Evolutionary conservation across 345 rosid species (phyloP), one percentile per base, ranked within the genome.

Genomic region (Arabidopsis thaliana): DNA sequence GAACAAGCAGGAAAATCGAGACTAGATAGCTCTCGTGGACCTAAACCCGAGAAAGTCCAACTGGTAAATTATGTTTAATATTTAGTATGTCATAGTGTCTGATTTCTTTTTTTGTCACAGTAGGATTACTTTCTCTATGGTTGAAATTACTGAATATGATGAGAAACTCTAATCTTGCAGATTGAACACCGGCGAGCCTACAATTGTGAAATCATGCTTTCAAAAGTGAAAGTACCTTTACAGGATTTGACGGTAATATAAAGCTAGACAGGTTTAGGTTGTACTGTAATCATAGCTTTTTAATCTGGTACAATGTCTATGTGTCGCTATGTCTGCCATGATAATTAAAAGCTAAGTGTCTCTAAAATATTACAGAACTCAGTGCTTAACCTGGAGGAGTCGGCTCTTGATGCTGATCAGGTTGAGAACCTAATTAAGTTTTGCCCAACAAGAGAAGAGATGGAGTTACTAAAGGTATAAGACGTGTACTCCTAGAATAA

Each of bases 151-250:
- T 53, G 28, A 67, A 61, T 70, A 24, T 34, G 30, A 45, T 65
- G 46, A 60, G 45, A 55, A 78, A 40, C 53, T 62, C 16, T 37
- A 12, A 12, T 51, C 59, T 52, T 73, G 81, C 84, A 94, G 98
- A 84, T 91, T 85, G 98, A 94, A 8, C 98, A 88, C 79, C 84
- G 96, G 69, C 90, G 97, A 55, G 97, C 98, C 59, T 94, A 94
- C 80, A 94, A 94, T 74, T 91, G 98, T 50, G 98, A 94, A 81
- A 94, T 94, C 69, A 91, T 94, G 98, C 97, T 94, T 83, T 91
- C 98, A 68, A 89, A 94, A 86, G 98, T 94, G 81, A 94, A 89
- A 82, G 90, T 87, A 56, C 97, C 98, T 9, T 75, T 89, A 78
- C 86, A 82, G 45, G 96, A 91, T 22, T 82, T 94, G 77, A 94